Percentiles rank a stretch among this genome's conserved stretches.
These are phyloP conservation scores for Breynia disticha DNA, from an alignment of 441 rosid genomes.

Conservation along the genomic window DNA sequence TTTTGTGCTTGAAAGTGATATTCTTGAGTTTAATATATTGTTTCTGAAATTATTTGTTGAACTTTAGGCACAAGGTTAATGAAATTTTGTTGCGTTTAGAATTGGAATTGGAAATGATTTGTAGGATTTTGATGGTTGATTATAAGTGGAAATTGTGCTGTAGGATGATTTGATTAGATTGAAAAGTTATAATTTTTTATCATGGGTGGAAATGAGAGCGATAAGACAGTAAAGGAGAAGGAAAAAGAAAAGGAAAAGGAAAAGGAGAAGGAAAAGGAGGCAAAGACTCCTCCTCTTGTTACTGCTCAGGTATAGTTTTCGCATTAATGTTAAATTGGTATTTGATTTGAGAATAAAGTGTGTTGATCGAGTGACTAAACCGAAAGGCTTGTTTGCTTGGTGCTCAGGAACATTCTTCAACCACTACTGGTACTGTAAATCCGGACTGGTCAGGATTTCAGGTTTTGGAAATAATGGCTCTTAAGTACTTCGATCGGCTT, in stretches of 20 bases:
- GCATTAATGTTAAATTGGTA: constrained; percentile 10
- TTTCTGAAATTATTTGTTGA: too few species aligned
- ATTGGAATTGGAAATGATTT: constrained; percentile 2
- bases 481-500: background rate
- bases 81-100: background rate
- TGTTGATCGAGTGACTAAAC: constrained; percentile 1
- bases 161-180: constrained; percentile 44
- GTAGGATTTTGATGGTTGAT: constrained; percentile 11
- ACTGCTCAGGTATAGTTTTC: constrained; percentile 44
- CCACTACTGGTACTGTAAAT: constrained; percentile 52
- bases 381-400: constrained; percentile 4
- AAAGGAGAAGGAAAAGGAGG: constrained; percentile 62
- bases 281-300: constrained; percentile 42
- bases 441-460: constrained; percentile 96
- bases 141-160: constrained; percentile 18
- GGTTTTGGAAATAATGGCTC: constrained; percentile 28
- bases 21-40: too few species aligned
- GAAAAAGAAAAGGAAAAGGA: constrained; percentile 61
- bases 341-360: constrained; percentile 1
- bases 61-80: too few species aligned
- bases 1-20: too few species aligned
- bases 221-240: constrained; percentile 62
- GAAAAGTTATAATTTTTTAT: constrained; percentile 18
- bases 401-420: constrained; percentile 60
- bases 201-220: constrained; percentile 70